Evolutionary conservation across 768 basidiomycete genomes (phyloP).

Genomic region (Leccinum rimulosum): DNA sequence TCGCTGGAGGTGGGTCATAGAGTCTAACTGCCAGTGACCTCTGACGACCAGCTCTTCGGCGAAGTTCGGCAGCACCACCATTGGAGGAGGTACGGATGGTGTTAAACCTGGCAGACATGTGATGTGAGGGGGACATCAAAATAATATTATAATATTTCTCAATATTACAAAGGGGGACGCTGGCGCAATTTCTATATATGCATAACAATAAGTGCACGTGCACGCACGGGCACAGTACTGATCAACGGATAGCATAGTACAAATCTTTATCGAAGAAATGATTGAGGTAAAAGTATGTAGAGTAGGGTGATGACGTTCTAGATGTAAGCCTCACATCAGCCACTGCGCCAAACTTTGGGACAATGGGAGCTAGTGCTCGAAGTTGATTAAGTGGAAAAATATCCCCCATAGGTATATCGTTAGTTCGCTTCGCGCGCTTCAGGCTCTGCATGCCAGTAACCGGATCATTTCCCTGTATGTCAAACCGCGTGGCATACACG

Average conservation of each 20-base stretch:
- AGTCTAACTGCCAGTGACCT: too few relatives aligned
- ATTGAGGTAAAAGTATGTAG: not conserved
- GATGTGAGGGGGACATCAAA: too few relatives aligned
- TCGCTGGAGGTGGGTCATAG: not conserved
- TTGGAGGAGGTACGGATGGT: too few relatives aligned
- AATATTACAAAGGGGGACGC: too few relatives aligned
- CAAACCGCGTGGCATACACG: not conserved
- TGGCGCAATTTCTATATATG: too few relatives aligned
- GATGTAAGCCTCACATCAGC: not conserved
- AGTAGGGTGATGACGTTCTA: not conserved
- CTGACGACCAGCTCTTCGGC: too few relatives aligned
- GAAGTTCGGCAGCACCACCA: too few relatives aligned
- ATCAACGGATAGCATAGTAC: not conserved
- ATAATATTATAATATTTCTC: too few relatives aligned
- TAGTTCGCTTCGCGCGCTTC: not conserved
- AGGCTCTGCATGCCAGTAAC: not conserved
- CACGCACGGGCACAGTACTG: too few relatives aligned
- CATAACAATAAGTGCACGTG: too few relatives aligned
- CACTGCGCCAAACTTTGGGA: not conserved
- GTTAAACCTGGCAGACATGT: too few relatives aligned
- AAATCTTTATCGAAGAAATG: not conserved
- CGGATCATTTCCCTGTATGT: not conserved
- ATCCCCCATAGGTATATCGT: not conserved
- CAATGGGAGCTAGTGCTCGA: not conserved
- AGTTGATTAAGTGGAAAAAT: not conserved